Conservation (phyloP, 768 basidiomycete genomes). For the Tubosaeta brunneosetosa region DNA sequence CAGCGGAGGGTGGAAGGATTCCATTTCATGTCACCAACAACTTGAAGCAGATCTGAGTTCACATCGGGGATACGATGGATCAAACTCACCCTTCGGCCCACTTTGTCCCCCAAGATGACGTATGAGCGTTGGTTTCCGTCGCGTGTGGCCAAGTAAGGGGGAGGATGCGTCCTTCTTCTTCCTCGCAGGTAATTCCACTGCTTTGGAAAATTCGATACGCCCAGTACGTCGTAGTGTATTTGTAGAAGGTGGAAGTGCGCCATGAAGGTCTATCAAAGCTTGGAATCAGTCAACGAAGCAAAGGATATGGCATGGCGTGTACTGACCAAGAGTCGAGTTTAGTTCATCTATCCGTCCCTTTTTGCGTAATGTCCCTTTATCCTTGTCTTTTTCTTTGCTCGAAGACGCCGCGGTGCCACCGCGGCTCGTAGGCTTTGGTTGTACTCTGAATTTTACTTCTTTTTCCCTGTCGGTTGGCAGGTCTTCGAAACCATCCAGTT, state of each 20-base stretch:
- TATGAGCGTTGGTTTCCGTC: constrained; percentile 82
- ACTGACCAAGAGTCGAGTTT: constrained; percentile 38
- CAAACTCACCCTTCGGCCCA: constrained; percentile 65
- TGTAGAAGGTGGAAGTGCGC: constrained; percentile 38
- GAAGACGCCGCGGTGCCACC: constrained; percentile 45
- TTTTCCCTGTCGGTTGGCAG: constrained; percentile 82
- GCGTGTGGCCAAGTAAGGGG: constrained; percentile 41
- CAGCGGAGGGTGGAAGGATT: constrained; percentile 86
- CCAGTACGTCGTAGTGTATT: constrained; percentile 56
- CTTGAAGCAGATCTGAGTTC: constrained; percentile 39
- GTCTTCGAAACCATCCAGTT: constrained; percentile 85
- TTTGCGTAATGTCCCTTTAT: constrained; percentile 55
- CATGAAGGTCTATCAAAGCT: constrained; percentile 15
- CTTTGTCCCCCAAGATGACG: constrained; percentile 68
- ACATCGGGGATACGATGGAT: not conserved
- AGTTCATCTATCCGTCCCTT: constrained; percentile 49
- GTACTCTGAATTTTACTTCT: constrained; percentile 68
- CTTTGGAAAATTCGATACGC: constrained; percentile 51
- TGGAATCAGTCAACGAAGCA: not conserved
- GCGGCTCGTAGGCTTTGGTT: constrained; percentile 65
- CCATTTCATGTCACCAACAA: constrained; percentile 96
- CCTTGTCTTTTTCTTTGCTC: constrained; percentile 35
- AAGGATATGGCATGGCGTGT: not conserved
- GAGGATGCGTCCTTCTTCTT: constrained; percentile 54
- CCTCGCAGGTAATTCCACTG: constrained; percentile 38